Conservation (phyloP, 106 monocot species). For the Amphibolis antarctica region DNA sequence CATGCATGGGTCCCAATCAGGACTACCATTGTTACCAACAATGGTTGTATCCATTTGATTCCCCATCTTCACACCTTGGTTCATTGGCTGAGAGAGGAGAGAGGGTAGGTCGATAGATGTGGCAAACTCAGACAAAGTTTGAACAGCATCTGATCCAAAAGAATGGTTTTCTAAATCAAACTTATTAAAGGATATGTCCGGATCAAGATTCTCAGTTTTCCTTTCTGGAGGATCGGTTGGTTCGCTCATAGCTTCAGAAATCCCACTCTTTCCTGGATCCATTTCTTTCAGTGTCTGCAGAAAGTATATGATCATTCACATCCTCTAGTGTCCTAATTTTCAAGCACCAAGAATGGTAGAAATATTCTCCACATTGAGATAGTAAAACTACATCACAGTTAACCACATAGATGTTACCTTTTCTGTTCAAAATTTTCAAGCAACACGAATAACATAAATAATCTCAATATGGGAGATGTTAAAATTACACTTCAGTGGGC, state of each 20-base stretch:
- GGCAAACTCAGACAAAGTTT: slow-evolving; percentile 15
- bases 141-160: slow-evolving; percentile 6
- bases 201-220: slow-evolving; percentile 3
- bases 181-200: slow-evolving; percentile 1
- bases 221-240: too few species aligned
- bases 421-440: neutral
- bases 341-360: neutral
- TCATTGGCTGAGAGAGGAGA: slow-evolving; percentile 1
- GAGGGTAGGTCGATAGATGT: slow-evolving; percentile 1
- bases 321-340: too few species aligned
- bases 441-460: neutral
- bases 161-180: slow-evolving; percentile 10
- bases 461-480: neutral
- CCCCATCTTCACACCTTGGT: slow-evolving; percentile 7
- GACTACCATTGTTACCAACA: slow-evolving; percentile 1
- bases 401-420: too few species aligned
- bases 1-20: slow-evolving; percentile 54
- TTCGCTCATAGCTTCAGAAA: neutral
- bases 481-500: neutral
- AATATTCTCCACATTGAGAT: neutral
- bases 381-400: neutral
- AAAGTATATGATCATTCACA: neutral
- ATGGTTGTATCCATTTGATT: slow-evolving; percentile 14
- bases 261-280: neutral
- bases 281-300: neutral